Evolutionary conservation across 305 asterid genomes (phyloP), one percentile per base, ranked within the genome.

Genomic region (Fraxinus platypoda): DNA sequence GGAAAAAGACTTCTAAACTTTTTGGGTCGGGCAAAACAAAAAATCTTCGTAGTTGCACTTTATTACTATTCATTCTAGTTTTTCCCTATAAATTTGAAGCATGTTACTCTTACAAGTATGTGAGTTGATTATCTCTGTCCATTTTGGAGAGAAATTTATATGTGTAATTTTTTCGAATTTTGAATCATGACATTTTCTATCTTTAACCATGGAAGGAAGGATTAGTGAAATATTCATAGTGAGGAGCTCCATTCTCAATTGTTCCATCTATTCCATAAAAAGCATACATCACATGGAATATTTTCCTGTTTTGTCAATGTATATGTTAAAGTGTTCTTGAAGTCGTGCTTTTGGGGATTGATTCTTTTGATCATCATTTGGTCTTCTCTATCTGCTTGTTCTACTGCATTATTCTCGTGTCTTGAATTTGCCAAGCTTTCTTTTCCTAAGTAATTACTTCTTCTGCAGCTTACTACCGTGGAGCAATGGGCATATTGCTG

Each of bases 401-500:
- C 8, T 7, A 1, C n/a, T 26, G 74, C 3, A 19, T 26, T 17
- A 4, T 12, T 12, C 35, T 26, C 2, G 3, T 68, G 19, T 66
- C 74, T 26, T 66, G 37, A 68, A 68, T 0, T 26, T 68, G 19
- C 1, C 35, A 11, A 12, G 34, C 72, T 23, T 38, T 43, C 68
- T 57, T 35, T 77, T 19, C 34, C 78, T 46, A 30, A 59, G 79
- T 68, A 43, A 23, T 66, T 78, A 9, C 71, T 26, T 46, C 76
- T 25, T 4, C 3, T 79, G 82, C 87, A 88, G 91, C 91, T 81
- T 88, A 88, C 81, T 88, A 88, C 49, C 91, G 91, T 84, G 91
- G 91, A 76, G 91, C 91, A 70, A 88, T 88, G 91, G 91, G 91
- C 43, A 88, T 88, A 77, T 85, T 88, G 86, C 84, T 88, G 81